Evolutionary conservation across 345 rosid species (phyloP), one percentile per base, ranked within the genome.

Genomic region (Euphorbia peplus): DNA sequence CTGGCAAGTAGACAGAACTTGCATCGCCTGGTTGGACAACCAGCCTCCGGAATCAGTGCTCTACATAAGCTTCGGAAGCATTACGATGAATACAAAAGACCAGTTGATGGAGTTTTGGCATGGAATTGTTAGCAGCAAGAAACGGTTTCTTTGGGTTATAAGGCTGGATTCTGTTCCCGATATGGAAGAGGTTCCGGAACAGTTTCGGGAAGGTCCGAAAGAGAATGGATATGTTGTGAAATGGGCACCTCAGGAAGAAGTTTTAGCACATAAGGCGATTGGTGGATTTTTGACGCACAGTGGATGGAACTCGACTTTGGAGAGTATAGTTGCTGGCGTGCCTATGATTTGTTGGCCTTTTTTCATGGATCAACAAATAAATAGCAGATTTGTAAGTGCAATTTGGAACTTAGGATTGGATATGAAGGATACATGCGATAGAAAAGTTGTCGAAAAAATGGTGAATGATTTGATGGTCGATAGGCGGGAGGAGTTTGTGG

Each of bases 51-150:
- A 47, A 32, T 78, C 85, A 0, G 82, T 82, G 3, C 53, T 84
- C n/a, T 84, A 77, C 15, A 81, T 79, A 4, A 81, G 82, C 78
- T 84, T 82, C 54, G 88, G 88, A 5, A 80, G 83, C 68, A 0
- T 74, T 15, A 24, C 12, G 11, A 53, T 53, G 24, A 53, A 22
- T 24, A 29, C 22, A 21, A 9, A 28, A 21, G 58, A 53, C 3
- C 3, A 24, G 24, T 53, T 21, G 58, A 28, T 8, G 22, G 58
- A 24, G 58, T 28, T 5, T 25, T 53, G 24, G 58, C 58, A 21
- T 54, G 88, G 88, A 18, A 62, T 83, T 6, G 77, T 73, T 2
- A 53, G 24, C 12, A 53, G 58, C 58, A 8, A 53, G 12, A 28
- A 53, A 13, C 28, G 2, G 2, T 53, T 53, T 29, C 11, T 53